A percentile compares a stretch with the other conserved stretches of the same genome.
phyloP scores from a whole-genome alignment of 352 stramenopile genomes.

The Phytophthora europaea region DNA sequence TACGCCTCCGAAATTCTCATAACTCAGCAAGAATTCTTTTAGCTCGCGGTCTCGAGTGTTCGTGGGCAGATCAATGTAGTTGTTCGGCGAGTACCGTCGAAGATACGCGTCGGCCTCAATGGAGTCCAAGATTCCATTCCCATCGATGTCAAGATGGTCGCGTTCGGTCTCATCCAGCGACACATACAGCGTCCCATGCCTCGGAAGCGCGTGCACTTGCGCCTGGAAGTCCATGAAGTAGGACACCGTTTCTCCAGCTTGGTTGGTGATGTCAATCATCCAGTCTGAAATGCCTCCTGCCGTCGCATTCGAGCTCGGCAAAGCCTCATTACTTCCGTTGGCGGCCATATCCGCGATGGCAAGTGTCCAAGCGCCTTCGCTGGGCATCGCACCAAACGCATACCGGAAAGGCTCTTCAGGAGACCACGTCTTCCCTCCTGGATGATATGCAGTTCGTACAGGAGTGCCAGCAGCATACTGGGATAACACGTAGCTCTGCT shows the following conservation, averaged over 20 bases:
- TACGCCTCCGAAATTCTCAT: constrained; percentile 54
- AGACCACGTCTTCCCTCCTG: constrained; percentile 61
- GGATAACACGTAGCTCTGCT: constrained; percentile 64
- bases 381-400: constrained; percentile 56
- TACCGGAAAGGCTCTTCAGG: constrained; percentile 71
- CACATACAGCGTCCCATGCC: constrained; percentile 76
- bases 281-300: constrained; percentile 80
- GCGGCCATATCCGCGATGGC: constrained; percentile 52
- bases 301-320: constrained; percentile 30
- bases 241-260: constrained; percentile 52
- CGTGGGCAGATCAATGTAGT: constrained; percentile 51
- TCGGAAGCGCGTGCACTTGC: constrained; percentile 68
- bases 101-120: constrained; percentile 68
- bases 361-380: constrained; percentile 71
- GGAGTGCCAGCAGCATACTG: constrained; percentile 68
- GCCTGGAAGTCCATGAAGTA: constrained; percentile 83
- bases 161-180: constrained; percentile 61
- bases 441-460: constrained; percentile 56
- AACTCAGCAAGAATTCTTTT: constrained; percentile 58
- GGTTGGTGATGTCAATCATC: constrained; percentile 72
- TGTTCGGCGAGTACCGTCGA: constrained; percentile 54
- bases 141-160: constrained; percentile 72
- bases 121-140: constrained; percentile 64
- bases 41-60: constrained; percentile 54
- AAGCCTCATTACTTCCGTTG: constrained; percentile 15